Evolutionary conservation across 192 early-diverging fungal genomes (phyloP).

Genomic region (Mortierella claussenii): DNA sequence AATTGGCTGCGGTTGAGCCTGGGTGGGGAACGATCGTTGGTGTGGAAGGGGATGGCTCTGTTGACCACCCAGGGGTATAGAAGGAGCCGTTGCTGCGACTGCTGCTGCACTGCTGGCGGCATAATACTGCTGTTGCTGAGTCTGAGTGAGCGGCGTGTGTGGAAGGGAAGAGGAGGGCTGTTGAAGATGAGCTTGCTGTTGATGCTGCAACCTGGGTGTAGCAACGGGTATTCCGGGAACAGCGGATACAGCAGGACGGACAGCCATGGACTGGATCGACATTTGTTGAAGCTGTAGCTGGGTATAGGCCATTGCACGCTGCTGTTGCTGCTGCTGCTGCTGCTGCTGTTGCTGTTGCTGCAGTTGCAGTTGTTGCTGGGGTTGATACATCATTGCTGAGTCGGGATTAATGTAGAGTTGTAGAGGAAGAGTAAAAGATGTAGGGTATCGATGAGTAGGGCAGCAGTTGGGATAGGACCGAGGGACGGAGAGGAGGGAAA

Average conservation of each 20-base stretch:
- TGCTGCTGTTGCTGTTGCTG: constrained; percentile 19
- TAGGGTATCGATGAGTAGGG: too few relatives aligned
- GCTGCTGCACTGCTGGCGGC: not conserved
- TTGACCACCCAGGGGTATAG: not conserved
- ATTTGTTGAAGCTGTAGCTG: not conserved
- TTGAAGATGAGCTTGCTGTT: not conserved
- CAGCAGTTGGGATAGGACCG: too few relatives aligned
- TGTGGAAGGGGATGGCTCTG: not conserved
- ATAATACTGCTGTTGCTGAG: constrained; percentile 10
- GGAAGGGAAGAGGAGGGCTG: not conserved
- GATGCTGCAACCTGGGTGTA: not conserved
- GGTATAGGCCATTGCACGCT: not conserved
- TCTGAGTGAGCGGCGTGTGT: not conserved
- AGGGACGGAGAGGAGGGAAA: not conserved
- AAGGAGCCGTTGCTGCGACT: not conserved
- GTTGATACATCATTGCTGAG: constrained; percentile 11
- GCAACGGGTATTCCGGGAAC: too few relatives aligned
- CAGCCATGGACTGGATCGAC: not conserved
- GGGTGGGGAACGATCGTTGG: not conserved
- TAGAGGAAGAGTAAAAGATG: too few relatives aligned
- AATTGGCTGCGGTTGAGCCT: not conserved
- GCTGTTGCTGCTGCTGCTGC: too few relatives aligned
- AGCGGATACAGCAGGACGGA: not conserved
- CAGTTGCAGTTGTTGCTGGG: too few relatives aligned
- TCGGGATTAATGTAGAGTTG: too few relatives aligned